Evolutionary conservation across 2,329 filamentous ascomycete species (phyloP).

Genomic region (Helotiales sp.): DNA sequence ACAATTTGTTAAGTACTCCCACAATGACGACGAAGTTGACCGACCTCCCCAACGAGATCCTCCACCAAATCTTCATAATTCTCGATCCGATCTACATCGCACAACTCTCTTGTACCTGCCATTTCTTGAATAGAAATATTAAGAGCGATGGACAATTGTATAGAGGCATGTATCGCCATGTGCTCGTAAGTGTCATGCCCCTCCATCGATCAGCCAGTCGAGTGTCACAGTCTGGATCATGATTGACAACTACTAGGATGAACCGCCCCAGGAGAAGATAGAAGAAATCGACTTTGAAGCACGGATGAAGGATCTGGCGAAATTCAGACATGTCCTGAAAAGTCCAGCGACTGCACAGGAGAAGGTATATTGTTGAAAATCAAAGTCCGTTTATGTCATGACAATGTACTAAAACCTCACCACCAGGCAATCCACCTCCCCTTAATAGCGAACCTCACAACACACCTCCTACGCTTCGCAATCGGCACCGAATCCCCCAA

Average conservation of each 20-base stretch:
- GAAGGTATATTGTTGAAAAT: conserved; percentile 7
- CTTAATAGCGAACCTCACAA: not conserved
- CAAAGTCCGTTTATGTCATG: not conserved
- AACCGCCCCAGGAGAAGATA: conserved; percentile 8
- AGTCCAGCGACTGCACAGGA: not conserved
- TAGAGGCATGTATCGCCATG: conserved; percentile 64
- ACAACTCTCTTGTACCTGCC: conserved; percentile 57
- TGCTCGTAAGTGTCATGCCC: conserved; percentile 52
- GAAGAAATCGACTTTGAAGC: conserved; percentile 8
- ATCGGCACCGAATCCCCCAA: conserved; percentile 48
- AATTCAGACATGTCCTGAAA: conserved; percentile 12
- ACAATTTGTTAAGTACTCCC: not conserved
- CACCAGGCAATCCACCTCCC: not conserved
- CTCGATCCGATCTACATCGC: conserved; percentile 62
- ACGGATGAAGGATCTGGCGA: conserved; percentile 7
- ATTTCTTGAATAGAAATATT: conserved; percentile 58
- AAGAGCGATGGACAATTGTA: conserved; percentile 63
- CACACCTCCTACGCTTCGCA: conserved; percentile 37
- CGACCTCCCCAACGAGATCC: conserved; percentile 60
- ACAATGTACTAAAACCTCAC: not conserved
- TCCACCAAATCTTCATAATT: conserved; percentile 63
- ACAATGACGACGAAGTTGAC: conserved; percentile 13
- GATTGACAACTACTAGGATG: conserved; percentile 11
- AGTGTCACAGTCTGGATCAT: not conserved
- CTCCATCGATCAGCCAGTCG: too few species aligned